Conservation (phyloP, 805 yeast species). For the Ogataea siamensis region DNA sequence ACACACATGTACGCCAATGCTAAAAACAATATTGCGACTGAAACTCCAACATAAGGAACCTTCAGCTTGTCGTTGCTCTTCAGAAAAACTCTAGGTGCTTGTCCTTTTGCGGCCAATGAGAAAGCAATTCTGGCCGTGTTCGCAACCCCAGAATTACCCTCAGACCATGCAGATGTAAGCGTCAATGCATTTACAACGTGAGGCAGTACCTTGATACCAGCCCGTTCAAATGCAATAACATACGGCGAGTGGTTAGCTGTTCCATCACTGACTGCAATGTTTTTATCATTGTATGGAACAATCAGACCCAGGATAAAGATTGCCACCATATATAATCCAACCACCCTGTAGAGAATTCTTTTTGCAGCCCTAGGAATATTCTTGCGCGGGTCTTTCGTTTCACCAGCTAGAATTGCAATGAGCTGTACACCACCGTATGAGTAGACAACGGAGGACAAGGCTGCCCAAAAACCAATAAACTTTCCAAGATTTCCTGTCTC, state of each 20-base stretch:
- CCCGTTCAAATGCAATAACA: conserved; percentile 68
- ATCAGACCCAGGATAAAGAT: conserved; percentile 44
- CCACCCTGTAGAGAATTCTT: conserved; percentile 22
- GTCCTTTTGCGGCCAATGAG: conserved; percentile 63
- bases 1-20: conserved; percentile 64
- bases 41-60: conserved; percentile 56
- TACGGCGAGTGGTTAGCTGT: conserved; percentile 73
- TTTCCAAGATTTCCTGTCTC: conserved; percentile 51
- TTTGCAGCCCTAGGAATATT: conserved; percentile 25
- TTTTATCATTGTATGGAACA: conserved; percentile 39
- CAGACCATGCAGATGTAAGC: conserved; percentile 43
- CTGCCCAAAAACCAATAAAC: conserved; percentile 41
- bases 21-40: conserved; percentile 41
- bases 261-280: conserved; percentile 43
- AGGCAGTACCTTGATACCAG: conserved; percentile 60
- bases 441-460: conserved; percentile 56
- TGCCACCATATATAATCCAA: conserved; percentile 21
- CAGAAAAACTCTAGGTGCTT: conserved; percentile 63
- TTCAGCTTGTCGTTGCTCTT: conserved; percentile 54
- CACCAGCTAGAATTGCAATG: conserved; percentile 24
- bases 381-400: conserved; percentile 22
- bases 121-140: conserved; percentile 66
- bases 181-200: conserved; percentile 72
- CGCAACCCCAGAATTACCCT: conserved; percentile 68
- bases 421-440: conserved; percentile 53